Conservation (phyloP, 352 stramenopile genomes). For the Elongisporangium anandrum region DNA sequence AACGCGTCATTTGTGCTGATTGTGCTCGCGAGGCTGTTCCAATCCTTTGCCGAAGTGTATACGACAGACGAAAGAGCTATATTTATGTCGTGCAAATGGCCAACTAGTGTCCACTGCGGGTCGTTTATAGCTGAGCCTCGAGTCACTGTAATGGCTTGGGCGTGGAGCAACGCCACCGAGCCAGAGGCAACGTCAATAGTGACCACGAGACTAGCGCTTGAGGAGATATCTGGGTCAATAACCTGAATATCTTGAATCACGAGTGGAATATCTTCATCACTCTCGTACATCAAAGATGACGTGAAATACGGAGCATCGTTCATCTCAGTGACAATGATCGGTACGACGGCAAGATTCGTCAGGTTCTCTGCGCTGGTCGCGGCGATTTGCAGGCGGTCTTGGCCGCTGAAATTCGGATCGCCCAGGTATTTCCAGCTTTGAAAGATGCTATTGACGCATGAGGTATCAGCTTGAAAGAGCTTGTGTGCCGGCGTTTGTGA, state of each 20-base stretch:
- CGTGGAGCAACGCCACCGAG: conserved; percentile 26
- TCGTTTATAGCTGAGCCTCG: not conserved
- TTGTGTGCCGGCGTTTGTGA: conserved; percentile 3
- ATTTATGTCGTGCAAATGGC: not conserved
- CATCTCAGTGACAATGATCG: conserved; percentile 39
- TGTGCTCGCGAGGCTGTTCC: conserved; percentile 47
- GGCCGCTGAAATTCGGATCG: conserved; percentile 37
- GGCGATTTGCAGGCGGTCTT: conserved; percentile 31
- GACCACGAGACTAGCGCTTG: conserved; percentile 16
- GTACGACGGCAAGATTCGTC: conserved; percentile 12
- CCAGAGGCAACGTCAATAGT: conserved; percentile 27
- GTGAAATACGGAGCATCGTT: conserved; percentile 70
- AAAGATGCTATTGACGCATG: conserved; percentile 38
- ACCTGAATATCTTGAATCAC: conserved; percentile 38
- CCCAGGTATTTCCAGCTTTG: conserved; percentile 27
- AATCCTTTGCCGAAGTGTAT: conserved; percentile 54
- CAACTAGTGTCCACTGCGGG: not conserved
- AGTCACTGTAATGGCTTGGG: not conserved
- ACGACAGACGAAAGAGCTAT: conserved; percentile 29
- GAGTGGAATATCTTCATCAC: conserved; percentile 47
- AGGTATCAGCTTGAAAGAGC: conserved; percentile 22
- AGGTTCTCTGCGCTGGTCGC: conserved; percentile 13
- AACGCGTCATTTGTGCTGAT: conserved; percentile 25
- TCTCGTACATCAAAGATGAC: conserved; percentile 35
- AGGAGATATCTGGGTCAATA: conserved; percentile 36